Conservation (phyloP, 2,329 filamentous ascomycete genomes). For the Tolypocladium ophioglossoides region DNA sequence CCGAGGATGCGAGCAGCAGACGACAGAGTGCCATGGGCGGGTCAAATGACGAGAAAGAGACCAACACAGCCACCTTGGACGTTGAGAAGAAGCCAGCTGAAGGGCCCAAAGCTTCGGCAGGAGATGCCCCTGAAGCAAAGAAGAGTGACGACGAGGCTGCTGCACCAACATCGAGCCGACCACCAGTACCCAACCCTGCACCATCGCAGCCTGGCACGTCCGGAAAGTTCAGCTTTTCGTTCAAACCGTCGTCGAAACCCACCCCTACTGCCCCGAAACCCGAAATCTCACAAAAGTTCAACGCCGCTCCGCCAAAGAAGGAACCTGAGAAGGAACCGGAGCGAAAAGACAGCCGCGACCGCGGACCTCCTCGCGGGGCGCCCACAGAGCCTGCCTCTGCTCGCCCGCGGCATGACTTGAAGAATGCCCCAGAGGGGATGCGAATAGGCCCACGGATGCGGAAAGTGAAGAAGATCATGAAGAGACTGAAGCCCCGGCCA, state of each 20-base stretch:
- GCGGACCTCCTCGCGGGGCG: slow-evolving; percentile 37
- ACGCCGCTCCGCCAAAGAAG: slow-evolving; percentile 46
- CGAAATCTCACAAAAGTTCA: slow-evolving; percentile 59
- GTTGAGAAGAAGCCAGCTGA: neutral
- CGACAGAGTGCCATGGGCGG: slow-evolving; percentile 8
- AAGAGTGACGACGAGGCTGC: slow-evolving; percentile 3
- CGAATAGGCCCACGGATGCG: slow-evolving; percentile 40
- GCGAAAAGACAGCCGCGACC: slow-evolving; percentile 20
- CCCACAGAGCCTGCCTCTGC: slow-evolving; percentile 45
- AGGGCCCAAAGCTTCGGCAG: neutral
- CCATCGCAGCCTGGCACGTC: slow-evolving; percentile 31
- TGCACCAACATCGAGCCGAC: neutral
- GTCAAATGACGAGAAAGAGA: slow-evolving; percentile 7
- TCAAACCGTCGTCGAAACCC: slow-evolving; percentile 63
- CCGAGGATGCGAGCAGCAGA: slow-evolving; percentile 8
- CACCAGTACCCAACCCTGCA: slow-evolving; percentile 32
- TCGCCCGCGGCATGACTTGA: slow-evolving; percentile 25
- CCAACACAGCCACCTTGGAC: slow-evolving; percentile 8
- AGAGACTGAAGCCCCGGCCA: slow-evolving; percentile 60
- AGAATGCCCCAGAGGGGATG: slow-evolving; percentile 21
- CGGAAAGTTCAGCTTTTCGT: slow-evolving; percentile 85
- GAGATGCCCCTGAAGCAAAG: neutral
- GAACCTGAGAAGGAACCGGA: slow-evolving; percentile 19
- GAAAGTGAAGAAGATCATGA: slow-evolving; percentile 57
- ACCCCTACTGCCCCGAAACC: slow-evolving; percentile 47